Evolutionary conservation across 2,329 filamentous ascomycete genomes (phyloP), one percentile per base, ranked within the genome.

Genomic region (Akanthomyces dipterigenus): DNA sequence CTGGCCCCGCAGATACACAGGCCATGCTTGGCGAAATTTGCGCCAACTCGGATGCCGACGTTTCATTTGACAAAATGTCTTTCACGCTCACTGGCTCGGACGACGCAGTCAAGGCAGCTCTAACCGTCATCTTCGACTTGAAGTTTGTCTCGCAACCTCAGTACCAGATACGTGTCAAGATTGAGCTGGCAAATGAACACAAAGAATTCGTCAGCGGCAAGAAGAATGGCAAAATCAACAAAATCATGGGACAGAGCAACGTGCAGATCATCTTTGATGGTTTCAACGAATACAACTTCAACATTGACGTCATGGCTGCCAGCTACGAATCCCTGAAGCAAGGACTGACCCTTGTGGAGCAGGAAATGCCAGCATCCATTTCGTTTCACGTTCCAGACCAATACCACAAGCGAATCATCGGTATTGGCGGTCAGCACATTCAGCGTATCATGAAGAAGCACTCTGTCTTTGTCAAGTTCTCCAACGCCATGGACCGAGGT

Each of bases 401-500:
- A 75, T 99, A 99, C 73, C 95, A 99, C 77, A 99, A 99, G 79
- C 92, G 95, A 54, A 99, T 99, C 71, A 99, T 99, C 65, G 95
- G 95, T 57, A 98, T 99, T 69, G 95, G 95, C 64, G 95, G 95
- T 11, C 93, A 98, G 73, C 95, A 99, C 71, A 99, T 99, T 67
- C 95, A 99, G 75, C 91, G 93, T 60, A 98, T 99, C 78, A 99
- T 99, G 95, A 98, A 99, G 81, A 98, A 98, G 77, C 96, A 99
- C 76, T 98, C 95, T 0, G 95, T 99, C 67, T 99, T 99, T 69
- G 95, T 99, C 78, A 99, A 99, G 73, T 99, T 99, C 71, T 96
- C 92, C 66, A 99, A 99, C 69, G 95, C 95, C 18, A 98, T 98
- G 93, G 95, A 99, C 72, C 88, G 95, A 71, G 95, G 91, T 78